Percentiles rank a stretch among this genome's conserved stretches.
These are phyloP conservation scores for Trametes villosa DNA, from an alignment of 768 basidiomycete species.

Conservation along the genomic window DNA sequence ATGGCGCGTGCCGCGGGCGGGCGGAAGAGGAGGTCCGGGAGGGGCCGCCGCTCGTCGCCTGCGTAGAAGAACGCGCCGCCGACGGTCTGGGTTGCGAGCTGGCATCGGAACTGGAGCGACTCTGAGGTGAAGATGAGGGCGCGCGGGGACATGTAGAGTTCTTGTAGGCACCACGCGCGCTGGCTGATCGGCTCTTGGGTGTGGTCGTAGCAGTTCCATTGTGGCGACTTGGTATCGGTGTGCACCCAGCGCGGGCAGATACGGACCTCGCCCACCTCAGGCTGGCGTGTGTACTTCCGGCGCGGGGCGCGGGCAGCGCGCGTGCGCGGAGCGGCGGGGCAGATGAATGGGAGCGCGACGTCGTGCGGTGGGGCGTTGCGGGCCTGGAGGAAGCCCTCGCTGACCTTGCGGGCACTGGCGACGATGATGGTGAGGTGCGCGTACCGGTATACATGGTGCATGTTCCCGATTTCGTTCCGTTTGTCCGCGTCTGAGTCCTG, in stretches of 20 bases:
- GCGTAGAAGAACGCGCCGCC: constrained; percentile 3
- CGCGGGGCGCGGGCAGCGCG: no score
- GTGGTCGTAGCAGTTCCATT: neutral
- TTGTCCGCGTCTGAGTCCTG: constrained; percentile 17
- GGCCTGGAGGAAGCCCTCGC: constrained; percentile 15
- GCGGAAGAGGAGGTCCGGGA: constrained; percentile 6
- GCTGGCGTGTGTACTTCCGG: no score
- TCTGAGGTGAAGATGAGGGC: constrained; percentile 12
- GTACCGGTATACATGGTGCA: constrained; percentile 4
- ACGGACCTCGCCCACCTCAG: no score
- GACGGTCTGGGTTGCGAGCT: constrained; percentile 1
- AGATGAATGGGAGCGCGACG: constrained; percentile 7
- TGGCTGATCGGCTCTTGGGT: constrained; percentile 11
- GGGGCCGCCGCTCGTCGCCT: neutral
- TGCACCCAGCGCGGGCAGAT: neutral
- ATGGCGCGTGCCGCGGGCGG: neutral
- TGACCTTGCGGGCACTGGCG: constrained; percentile 3
- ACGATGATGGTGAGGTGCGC: constrained; percentile 19
- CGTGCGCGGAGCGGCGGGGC: neutral
- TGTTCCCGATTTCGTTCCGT: constrained; percentile 2
- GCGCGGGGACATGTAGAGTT: constrained; percentile 12
- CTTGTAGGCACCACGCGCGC: constrained; percentile 20
- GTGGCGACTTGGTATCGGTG: neutral
- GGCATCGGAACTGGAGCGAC: constrained; percentile 18
- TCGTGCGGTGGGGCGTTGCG: neutral